A percentile compares a stretch with the other conserved stretches of the same genome.
Conservation (phyloP, 257 asterid genomes). For the Solanum stenotomum region DNA sequence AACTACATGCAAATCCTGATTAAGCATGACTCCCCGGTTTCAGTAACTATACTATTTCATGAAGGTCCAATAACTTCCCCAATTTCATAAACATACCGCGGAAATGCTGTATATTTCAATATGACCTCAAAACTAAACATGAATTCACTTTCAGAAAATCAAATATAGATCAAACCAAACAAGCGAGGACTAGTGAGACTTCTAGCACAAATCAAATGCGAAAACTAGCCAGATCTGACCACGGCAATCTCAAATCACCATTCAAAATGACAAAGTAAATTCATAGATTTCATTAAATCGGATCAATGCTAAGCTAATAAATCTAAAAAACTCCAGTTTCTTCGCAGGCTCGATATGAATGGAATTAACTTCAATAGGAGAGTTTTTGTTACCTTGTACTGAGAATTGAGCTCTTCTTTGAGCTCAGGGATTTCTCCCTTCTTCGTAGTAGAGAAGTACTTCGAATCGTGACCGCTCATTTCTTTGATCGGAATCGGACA, state of each 20-base stretch:
- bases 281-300: slow-evolving; percentile 5
- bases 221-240: slow-evolving; percentile 36
- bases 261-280: slow-evolving; percentile 5
- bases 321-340: neutral
- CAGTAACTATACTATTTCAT: neutral
- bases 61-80: neutral
- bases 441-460: slow-evolving; percentile 96
- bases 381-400: slow-evolving; percentile 65
- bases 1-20: neutral
- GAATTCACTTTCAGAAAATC: neutral
- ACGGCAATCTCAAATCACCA: slow-evolving; percentile 5
- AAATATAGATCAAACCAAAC: neutral
- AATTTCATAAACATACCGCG: neutral
- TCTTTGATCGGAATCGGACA: slow-evolving; percentile 3
- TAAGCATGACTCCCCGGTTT: neutral
- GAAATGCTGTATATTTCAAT: neutral
- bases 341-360: neutral
- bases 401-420: slow-evolving; percentile 98
- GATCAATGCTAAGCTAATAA: slow-evolving; percentile 18
- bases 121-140: neutral
- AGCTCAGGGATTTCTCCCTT: slow-evolving; percentile 99
- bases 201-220: slow-evolving; percentile 2
- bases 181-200: neutral
- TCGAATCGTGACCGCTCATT: slow-evolving; percentile 99
- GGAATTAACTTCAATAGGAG: neutral